Conservation (phyloP, 2,329 filamentous ascomycete genomes). For the Ophiostoma piceae region DNA sequence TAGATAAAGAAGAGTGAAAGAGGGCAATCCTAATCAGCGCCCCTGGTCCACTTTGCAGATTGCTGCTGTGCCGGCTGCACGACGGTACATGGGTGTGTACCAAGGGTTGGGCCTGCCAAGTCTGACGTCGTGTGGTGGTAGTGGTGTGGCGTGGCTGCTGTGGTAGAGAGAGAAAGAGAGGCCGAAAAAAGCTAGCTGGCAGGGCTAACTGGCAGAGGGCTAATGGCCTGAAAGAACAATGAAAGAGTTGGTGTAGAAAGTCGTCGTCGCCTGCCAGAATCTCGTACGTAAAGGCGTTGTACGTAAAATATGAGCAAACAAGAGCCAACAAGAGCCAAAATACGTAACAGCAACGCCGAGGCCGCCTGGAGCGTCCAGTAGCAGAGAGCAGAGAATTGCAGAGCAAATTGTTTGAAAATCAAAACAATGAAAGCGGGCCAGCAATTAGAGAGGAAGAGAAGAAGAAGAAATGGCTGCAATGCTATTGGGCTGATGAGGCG, state of each 20-base stretch:
- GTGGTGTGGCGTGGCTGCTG: too few species aligned
- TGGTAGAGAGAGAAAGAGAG: not conserved
- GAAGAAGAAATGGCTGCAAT: not conserved
- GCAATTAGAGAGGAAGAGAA: not conserved
- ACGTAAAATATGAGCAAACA: not conserved
- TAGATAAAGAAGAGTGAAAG: not conserved
- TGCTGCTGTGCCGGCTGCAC: conserved; percentile 18
- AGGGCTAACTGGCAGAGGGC: not conserved
- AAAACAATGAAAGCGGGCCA: not conserved
- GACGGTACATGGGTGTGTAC: conserved; percentile 18
- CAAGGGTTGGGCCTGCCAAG: not conserved
- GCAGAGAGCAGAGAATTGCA: not conserved
- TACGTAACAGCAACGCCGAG: conserved; percentile 3
- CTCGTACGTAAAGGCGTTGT: conserved; percentile 1
- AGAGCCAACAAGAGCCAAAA: not conserved
- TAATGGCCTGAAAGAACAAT: too few species aligned
- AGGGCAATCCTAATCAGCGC: conserved; percentile 16
- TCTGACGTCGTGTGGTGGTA: not conserved
- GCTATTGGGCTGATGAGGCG: not conserved
- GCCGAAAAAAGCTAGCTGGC: not conserved
- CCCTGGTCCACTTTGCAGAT: conserved; percentile 19
- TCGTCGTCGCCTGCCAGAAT: not conserved
- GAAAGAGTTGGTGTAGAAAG: too few species aligned
- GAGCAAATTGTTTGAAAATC: not conserved
- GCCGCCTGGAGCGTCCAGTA: not conserved